These are phyloP conservation scores for Venustampulla echinocandica DNA, from an alignment of 495 filamentous ascomycete genomes.

Conservation along the genomic window DNA sequence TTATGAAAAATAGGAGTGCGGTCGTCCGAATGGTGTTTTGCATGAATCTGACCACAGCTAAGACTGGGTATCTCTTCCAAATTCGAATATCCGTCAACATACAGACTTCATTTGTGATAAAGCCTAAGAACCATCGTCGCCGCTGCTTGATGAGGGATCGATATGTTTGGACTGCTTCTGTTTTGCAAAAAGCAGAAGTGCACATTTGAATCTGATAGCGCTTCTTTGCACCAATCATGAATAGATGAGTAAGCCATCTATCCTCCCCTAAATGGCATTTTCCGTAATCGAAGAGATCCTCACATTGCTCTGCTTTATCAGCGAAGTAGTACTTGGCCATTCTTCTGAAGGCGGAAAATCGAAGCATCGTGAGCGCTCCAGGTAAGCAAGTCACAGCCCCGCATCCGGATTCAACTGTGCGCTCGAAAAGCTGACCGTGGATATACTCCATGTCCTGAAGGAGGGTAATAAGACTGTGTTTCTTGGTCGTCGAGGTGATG, in stretches of 20 bases:
- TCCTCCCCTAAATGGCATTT: constrained; percentile 96
- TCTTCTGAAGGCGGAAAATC: constrained; percentile 90
- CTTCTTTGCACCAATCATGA: constrained; percentile 95
- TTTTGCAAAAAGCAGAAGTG: constrained; percentile 96
- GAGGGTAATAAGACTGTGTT: constrained; percentile 81
- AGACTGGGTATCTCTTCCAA: constrained; percentile 84
- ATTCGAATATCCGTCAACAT: constrained; percentile 93
- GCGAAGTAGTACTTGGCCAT: constrained; percentile 99
- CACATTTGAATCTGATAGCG: constrained; percentile 96
- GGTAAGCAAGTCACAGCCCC: constrained; percentile 93
- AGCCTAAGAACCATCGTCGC: constrained; percentile 93
- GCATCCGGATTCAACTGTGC: constrained; percentile 91
- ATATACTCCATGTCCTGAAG: constrained; percentile 98
- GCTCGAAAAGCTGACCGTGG: constrained; percentile 94
- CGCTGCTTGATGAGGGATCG: constrained; percentile 85
- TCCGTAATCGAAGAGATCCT: constrained; percentile 93
- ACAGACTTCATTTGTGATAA: constrained; percentile 97
- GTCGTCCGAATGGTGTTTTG: constrained; percentile 97
- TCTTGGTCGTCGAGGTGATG: constrained; percentile 88
- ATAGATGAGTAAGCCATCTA: constrained; percentile 94
- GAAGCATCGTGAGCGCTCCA: constrained; percentile 86
- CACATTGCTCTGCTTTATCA: constrained; percentile 91
- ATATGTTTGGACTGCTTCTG: constrained; percentile 89
- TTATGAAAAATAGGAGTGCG: constrained; percentile 89
- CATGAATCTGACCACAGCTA: constrained; percentile 85